These are phyloP conservation scores for Mycena rosella DNA, from an alignment of 768 basidiomycete genomes.

Conservation along the genomic window DNA sequence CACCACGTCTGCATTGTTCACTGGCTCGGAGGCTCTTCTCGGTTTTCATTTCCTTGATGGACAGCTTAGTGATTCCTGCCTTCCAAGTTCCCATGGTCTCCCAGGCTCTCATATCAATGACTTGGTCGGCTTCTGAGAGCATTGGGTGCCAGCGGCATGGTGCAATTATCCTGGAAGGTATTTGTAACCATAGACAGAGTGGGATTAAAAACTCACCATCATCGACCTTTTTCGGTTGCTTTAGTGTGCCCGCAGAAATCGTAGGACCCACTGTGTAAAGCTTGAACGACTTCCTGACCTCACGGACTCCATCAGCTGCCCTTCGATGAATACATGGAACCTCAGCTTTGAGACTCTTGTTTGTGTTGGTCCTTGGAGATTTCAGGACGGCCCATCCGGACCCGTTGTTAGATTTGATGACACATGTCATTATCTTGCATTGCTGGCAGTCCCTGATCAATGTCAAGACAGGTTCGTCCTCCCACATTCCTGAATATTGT, in stretches of 20 bases:
- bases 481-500: not conserved
- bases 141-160: slow-evolving; percentile 5
- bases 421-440: not conserved
- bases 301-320: too few relatives aligned
- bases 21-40: not conserved
- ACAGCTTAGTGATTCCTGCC: not conserved
- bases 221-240: not conserved
- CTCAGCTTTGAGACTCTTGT: not conserved
- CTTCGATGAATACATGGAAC: too few relatives aligned
- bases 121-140: not conserved
- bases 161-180: not conserved
- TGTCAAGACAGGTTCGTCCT: not conserved
- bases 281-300: not conserved
- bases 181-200: too few relatives aligned
- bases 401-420: not conserved
- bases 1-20: too few relatives aligned
- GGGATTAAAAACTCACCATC: too few relatives aligned
- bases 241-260: slow-evolving; percentile 8
- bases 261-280: not conserved
- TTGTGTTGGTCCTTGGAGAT: not conserved
- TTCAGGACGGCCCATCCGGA: not conserved
- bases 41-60: not conserved
- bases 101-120: not conserved
- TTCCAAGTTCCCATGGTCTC: not conserved
- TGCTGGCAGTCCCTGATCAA: not conserved